A percentile compares a stretch with the other conserved stretches of the same genome.
Conservation (phyloP, 768 basidiomycete species). For the Tylopilus plumbeoviolaceoides region DNA sequence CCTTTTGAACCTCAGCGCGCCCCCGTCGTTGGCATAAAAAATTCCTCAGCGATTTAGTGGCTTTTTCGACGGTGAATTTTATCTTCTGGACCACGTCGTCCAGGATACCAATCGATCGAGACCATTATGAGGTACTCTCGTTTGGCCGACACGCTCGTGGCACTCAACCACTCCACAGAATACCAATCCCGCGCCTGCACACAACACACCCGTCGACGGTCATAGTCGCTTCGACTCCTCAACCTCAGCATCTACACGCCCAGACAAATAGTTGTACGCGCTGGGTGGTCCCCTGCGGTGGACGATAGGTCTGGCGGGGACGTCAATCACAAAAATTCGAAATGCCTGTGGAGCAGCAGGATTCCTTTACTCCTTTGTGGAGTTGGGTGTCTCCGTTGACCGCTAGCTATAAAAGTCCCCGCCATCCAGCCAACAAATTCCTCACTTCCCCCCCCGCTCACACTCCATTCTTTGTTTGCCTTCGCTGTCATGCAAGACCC, state of each 20-base stretch:
- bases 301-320: not conserved
- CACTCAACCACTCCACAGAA: not conserved
- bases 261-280: not conserved
- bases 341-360: slow-evolving; percentile 4
- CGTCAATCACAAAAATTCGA: slow-evolving; percentile 1
- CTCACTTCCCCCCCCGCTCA: not conserved
- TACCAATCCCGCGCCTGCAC: not conserved
- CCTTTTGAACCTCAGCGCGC: slow-evolving; percentile 4
- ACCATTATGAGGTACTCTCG: not conserved
- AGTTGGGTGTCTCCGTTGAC: not conserved
- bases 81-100: not conserved
- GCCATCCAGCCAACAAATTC: not conserved
- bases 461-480: too few relatives aligned
- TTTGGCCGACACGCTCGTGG: not conserved
- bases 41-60: not conserved
- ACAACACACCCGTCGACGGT: not conserved
- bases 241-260: not conserved
- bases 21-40: not conserved
- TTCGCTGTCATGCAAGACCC: slow-evolving; percentile 52
- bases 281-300: not conserved
- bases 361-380: not conserved
- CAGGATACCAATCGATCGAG: slow-evolving; percentile 1
- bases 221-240: not conserved
- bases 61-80: too few relatives aligned
- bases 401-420: slow-evolving; percentile 16